Evolutionary conservation across 345 rosid species (phyloP).

Genomic region (Boechera retrofracta): DNA sequence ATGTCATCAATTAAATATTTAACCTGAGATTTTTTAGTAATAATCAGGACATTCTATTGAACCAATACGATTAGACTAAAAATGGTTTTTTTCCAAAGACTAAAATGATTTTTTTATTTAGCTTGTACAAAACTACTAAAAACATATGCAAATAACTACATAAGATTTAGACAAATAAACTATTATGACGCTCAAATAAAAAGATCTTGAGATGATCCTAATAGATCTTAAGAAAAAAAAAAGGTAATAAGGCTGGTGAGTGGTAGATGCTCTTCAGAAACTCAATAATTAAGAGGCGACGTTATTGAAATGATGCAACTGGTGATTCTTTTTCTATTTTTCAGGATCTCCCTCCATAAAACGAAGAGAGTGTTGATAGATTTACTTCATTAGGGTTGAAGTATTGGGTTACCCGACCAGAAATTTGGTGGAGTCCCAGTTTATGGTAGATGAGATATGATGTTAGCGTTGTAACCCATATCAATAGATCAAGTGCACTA

Average conservation of each 20-base stretch:
- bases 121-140: not conserved
- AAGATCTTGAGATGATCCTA: not conserved
- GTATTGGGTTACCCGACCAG: not conserved
- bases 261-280: not conserved
- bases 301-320: not conserved
- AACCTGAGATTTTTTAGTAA: not conserved
- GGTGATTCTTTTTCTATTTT: not conserved
- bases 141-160: conserved; percentile 11
- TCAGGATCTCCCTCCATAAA: not conserved
- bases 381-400: not conserved
- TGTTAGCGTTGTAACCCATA: not conserved
- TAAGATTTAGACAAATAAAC: not conserved
- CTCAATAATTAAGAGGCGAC: not conserved
- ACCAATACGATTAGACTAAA: not conserved
- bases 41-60: conserved; percentile 15
- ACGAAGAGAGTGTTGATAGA: not conserved
- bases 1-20: not conserved
- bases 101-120: not conserved
- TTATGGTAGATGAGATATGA: not conserved
- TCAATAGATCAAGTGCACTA: not conserved
- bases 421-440: not conserved
- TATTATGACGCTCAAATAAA: not conserved
- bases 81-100: not conserved
- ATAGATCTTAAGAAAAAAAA: not conserved
- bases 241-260: not conserved